phyloP scores from a whole-genome alignment of 352 stramenopile genomes.

The Pythium volutum region DNA sequence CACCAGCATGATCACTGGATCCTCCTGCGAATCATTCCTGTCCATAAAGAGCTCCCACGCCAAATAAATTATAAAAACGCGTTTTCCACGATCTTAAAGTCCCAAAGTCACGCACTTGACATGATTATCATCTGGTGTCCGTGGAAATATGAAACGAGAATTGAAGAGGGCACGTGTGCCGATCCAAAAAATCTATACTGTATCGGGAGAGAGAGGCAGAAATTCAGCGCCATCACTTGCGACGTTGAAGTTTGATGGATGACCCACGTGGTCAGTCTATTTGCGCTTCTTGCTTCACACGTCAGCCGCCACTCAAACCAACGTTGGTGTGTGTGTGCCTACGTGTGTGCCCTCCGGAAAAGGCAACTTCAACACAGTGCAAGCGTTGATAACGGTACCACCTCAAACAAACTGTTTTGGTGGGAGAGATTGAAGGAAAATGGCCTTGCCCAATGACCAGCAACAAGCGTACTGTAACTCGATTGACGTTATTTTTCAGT shows the following conservation, averaged over 20 bases:
- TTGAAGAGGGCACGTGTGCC: not conserved
- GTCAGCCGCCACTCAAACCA: not conserved
- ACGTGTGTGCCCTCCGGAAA: not conserved
- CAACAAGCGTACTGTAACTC: no score
- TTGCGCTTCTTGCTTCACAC: not conserved
- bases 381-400: not conserved
- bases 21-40: no score
- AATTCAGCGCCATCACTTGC: not conserved
- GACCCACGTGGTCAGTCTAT: no score
- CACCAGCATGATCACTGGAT: no score
- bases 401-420: no score
- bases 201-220: not conserved
- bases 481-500: not conserved
- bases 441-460: no score
- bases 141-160: not conserved
- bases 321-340: not conserved
- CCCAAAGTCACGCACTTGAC: not conserved
- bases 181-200: not conserved
- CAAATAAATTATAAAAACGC: no score
- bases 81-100: no score
- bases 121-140: not conserved
- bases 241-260: conserved; percentile 1
- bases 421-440: not conserved
- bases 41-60: no score
- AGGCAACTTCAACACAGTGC: conserved; percentile 3